These are phyloP conservation scores for Nepenthes gracilis DNA, from an alignment of 148 eudicot genomes.

Conservation along the genomic window DNA sequence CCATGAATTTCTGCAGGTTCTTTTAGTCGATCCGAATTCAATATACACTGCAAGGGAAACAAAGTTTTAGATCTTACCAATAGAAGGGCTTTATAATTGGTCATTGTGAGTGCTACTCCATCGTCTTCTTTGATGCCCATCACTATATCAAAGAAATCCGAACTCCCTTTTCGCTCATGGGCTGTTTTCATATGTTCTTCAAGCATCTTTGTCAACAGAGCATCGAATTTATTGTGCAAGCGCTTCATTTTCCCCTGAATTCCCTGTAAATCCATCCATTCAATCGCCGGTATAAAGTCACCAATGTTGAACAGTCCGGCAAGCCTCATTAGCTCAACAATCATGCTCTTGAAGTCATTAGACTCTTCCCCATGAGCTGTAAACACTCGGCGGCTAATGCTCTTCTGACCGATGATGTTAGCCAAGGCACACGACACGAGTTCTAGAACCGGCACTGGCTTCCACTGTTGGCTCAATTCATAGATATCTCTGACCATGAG, in stretches of 20 bases:
- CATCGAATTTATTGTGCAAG: slow-evolving; percentile 8
- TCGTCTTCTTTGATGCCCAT: slow-evolving; percentile 4
- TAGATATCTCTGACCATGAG: slow-evolving; percentile 1
- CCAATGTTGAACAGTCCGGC: slow-evolving; percentile 11
- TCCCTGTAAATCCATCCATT: slow-evolving; percentile 16
- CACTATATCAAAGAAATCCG: slow-evolving; percentile 11
- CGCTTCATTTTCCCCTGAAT: slow-evolving; percentile 9
- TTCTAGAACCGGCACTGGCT: slow-evolving; percentile 6
- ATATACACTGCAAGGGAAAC: not conserved
- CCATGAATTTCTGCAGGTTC: not conserved
- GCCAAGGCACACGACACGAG: slow-evolving; percentile 10
- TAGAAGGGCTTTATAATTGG: slow-evolving; percentile 12
- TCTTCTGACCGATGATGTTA: slow-evolving; percentile 6
- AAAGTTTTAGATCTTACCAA: slow-evolving; percentile 1
- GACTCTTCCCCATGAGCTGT: slow-evolving; percentile 2
- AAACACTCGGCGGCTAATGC: slow-evolving; percentile 5
- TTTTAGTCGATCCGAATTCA: too few relatives aligned
- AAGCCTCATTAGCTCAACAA: slow-evolving; percentile 9
- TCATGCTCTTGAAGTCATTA: slow-evolving; percentile 10
- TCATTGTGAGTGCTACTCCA: slow-evolving; percentile 5
- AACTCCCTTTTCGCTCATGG: not conserved
- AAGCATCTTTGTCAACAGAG: slow-evolving; percentile 6
- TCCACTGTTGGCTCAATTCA: not conserved
- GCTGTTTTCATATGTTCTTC: slow-evolving; percentile 7
- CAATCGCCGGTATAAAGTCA: slow-evolving; percentile 10